Evolutionary conservation across 208 protist genomes (phyloP).

Genomic region (Acanthamoeba polyphaga): DNA sequence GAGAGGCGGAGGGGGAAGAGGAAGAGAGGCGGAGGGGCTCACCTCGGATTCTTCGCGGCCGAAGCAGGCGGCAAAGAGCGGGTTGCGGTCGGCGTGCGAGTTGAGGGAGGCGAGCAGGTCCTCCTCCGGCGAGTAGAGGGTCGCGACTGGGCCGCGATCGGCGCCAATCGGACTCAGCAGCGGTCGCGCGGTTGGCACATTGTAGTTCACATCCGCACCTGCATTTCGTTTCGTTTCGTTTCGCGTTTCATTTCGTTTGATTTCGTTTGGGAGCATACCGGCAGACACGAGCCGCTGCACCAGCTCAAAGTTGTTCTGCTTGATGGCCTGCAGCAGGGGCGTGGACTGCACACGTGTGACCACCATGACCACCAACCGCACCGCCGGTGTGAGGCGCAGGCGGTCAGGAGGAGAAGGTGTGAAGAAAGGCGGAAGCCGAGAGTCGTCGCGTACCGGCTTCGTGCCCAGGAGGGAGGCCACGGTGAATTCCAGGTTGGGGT

Average conservation of each 20-base stretch:
- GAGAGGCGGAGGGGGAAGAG: too few relatives aligned
- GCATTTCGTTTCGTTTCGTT: too few relatives aligned
- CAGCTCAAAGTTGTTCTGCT: constrained; percentile 6
- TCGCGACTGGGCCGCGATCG: not conserved
- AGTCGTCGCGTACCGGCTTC: not conserved
- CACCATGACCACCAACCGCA: too few relatives aligned
- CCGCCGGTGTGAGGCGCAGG: too few relatives aligned
- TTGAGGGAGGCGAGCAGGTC: constrained; percentile 6
- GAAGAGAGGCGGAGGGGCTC: too few relatives aligned
- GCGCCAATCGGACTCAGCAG: not conserved
- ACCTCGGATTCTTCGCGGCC: not conserved
- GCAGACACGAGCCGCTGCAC: not conserved
- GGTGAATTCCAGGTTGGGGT: not conserved
- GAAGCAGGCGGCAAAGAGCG: constrained; percentile 4
- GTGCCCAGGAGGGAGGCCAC: not conserved
- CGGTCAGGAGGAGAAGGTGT: too few relatives aligned
- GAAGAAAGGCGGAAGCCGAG: too few relatives aligned
- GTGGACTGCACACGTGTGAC: not conserved
- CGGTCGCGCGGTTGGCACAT: not conserved
- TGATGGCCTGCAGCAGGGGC: not conserved
- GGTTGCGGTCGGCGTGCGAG: not conserved
- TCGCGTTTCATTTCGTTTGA: too few relatives aligned
- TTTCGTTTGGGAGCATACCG: not conserved
- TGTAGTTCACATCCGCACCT: not conserved
- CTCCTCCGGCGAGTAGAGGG: too few relatives aligned